A percentile compares a stretch with the other conserved stretches of the same genome.
Evolutionary conservation across 2,329 filamentous ascomycete genomes (phyloP).

Genomic region (Arthroderma uncinatum): DNA sequence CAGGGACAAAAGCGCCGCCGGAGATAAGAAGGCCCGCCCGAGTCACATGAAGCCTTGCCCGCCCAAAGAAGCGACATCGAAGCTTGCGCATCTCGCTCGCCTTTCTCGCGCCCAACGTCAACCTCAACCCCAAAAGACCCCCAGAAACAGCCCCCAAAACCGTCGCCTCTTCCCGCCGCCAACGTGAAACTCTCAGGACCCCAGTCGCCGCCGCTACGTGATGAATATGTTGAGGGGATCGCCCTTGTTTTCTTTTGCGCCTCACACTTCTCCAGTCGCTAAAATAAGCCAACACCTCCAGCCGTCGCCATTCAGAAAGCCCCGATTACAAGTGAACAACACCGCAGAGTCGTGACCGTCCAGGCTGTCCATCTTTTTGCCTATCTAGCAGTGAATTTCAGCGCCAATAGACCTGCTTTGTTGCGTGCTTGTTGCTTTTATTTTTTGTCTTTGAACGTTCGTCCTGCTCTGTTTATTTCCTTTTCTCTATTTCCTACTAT

Average conservation of each 20-base stretch:
- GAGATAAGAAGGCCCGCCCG: neutral
- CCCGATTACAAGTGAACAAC: neutral
- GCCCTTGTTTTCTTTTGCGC: conserved; percentile 3
- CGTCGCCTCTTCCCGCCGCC: neutral
- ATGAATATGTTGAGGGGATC: conserved; percentile 12
- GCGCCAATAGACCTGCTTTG: neutral
- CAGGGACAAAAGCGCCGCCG: neutral
- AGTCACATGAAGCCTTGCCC: neutral
- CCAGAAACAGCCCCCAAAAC: neutral
- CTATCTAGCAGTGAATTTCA: conserved; percentile 1
- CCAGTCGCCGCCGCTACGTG: neutral
- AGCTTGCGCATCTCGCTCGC: neutral
- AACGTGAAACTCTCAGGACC: neutral
- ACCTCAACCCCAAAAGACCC: neutral
- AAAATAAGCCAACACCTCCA: neutral
- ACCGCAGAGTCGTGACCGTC: neutral
- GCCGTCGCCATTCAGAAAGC: neutral
- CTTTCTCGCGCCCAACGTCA: neutral
- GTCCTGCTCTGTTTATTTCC: neutral
- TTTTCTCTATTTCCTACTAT: conserved; percentile 24
- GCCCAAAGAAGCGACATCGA: neutral
- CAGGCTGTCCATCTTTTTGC: neutral
- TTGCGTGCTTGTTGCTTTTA: conserved; percentile 10
- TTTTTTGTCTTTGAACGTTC: conserved; percentile 13
- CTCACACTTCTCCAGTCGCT: neutral